phyloP scores from a whole-genome alignment of 148 eudicot species.

The Suaeda aralocaspica region DNA sequence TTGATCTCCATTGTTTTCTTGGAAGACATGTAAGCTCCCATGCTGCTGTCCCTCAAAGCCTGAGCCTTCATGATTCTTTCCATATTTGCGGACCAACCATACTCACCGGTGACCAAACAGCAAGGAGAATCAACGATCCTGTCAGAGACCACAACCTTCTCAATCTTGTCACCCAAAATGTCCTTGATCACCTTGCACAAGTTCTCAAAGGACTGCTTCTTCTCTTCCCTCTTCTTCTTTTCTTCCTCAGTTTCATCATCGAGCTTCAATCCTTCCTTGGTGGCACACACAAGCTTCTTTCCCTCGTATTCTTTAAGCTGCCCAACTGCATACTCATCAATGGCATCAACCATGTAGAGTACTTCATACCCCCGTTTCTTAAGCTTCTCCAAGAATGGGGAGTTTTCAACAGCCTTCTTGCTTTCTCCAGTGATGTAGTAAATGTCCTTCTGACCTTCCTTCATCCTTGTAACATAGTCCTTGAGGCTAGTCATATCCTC shows the following conservation, averaged over 20 bases:
- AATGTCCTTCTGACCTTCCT: conserved; percentile 88
- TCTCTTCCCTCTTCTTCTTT: conserved; percentile 72
- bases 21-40: conserved; percentile 89
- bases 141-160: conserved; percentile 82
- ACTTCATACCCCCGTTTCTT: conserved; percentile 91
- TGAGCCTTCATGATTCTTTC: conserved; percentile 97
- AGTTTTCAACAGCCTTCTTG: conserved; percentile 90
- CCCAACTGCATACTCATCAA: conserved; percentile 91
- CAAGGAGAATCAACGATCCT: conserved; percentile 90
- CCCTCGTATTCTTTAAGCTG: conserved; percentile 90
- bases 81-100: conserved; percentile 93
- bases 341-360: conserved; percentile 83
- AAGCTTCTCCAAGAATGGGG: conserved; percentile 78
- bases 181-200: conserved; percentile 88
- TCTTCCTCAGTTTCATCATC: conserved; percentile 85
- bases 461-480: conserved; percentile 89
- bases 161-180: conserved; percentile 72
- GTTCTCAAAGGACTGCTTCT: conserved; percentile 73
- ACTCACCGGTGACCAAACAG: conserved; percentile 86
- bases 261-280: conserved; percentile 78
- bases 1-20: conserved; percentile 96
- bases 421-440: conserved; percentile 85
- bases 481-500: conserved; percentile 81
- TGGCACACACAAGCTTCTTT: conserved; percentile 80
- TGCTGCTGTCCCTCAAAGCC: conserved; percentile 79